Percentiles rank a stretch among this genome's conserved stretches.
Evolutionary conservation across 2,329 filamentous ascomycete genomes (phyloP).

Genomic region (Sarocladiaceae sp.): DNA sequence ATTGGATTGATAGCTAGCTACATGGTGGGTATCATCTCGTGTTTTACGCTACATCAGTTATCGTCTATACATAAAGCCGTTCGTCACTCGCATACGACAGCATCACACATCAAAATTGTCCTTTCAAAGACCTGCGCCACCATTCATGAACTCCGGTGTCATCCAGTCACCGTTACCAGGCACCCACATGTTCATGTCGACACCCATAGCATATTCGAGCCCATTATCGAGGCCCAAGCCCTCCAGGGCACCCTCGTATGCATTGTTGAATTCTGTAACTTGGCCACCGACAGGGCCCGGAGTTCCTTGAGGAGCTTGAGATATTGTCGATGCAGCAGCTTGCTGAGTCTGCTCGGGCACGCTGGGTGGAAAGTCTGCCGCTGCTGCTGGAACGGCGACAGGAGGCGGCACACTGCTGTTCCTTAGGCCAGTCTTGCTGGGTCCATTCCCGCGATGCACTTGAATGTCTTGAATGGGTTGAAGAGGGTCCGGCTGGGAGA

Average conservation of each 20-base stretch:
- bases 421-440: background rate
- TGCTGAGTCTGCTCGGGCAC: background rate
- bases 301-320: conserved; percentile 20
- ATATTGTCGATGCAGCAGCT: conserved; percentile 15
- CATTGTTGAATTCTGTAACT: conserved; percentile 41
- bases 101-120: no score
- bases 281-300: conserved; percentile 19
- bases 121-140: conserved; percentile 20
- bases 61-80: conserved; percentile 17
- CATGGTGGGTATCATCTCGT: background rate
- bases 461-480: conserved; percentile 7
- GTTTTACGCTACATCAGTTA: background rate
- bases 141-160: conserved; percentile 24
- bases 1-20: no score
- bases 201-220: conserved; percentile 36
- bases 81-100: no score
- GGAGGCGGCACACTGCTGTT: background rate
- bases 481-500: background rate
- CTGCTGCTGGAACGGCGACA: background rate
- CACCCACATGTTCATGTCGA: conserved; percentile 31
- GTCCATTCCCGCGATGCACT: conserved; percentile 4
- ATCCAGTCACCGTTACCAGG: conserved; percentile 10
- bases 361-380: background rate
- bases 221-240: conserved; percentile 42
- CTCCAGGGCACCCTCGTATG: conserved; percentile 45